Conservation (phyloP, 1,284 basidiomycete species). For the Cystobasidium sp. region DNA sequence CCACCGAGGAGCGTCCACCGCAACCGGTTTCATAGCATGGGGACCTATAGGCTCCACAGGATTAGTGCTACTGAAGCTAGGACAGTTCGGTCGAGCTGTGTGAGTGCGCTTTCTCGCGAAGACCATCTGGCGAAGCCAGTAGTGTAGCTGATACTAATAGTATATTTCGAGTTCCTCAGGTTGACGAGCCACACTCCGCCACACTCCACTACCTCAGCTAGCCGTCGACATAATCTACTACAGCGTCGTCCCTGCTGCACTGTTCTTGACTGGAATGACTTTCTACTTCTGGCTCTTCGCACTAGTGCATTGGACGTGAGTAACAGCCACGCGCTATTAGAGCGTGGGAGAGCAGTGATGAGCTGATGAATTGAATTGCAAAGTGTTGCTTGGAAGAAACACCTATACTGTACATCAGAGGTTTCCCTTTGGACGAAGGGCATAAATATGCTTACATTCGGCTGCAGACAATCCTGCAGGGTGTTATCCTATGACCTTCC, state of each 20-base stretch:
- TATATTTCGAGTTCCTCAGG: not conserved
- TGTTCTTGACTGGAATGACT: not conserved
- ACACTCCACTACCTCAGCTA: not conserved
- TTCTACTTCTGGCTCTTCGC: conserved; percentile 18
- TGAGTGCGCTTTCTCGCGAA: not conserved
- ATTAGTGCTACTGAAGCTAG: conserved; percentile 1
- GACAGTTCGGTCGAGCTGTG: conserved; percentile 3
- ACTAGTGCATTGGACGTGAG: conserved; percentile 13
- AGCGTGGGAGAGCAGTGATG: no score
- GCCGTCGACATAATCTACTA: conserved; percentile 20
- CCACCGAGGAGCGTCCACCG: conserved; percentile 16
- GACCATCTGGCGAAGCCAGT: no score
- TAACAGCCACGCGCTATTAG: not conserved
- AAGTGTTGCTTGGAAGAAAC: conserved; percentile 16
- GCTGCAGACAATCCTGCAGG: conserved; percentile 12
- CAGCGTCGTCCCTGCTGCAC: not conserved
- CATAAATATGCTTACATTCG: not conserved
- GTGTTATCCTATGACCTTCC: conserved; percentile 7
- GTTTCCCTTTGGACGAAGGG: not conserved
- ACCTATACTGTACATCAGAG: not conserved
- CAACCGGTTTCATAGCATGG: conserved; percentile 12
- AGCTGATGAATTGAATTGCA: not conserved
- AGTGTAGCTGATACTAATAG: no score
- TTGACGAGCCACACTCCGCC: not conserved
- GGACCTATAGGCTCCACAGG: conserved; percentile 10